Percentiles rank a stretch among this genome's conserved stretches.
Conservation (phyloP, 139 green algal species). For the Closterium sp. region DNA sequence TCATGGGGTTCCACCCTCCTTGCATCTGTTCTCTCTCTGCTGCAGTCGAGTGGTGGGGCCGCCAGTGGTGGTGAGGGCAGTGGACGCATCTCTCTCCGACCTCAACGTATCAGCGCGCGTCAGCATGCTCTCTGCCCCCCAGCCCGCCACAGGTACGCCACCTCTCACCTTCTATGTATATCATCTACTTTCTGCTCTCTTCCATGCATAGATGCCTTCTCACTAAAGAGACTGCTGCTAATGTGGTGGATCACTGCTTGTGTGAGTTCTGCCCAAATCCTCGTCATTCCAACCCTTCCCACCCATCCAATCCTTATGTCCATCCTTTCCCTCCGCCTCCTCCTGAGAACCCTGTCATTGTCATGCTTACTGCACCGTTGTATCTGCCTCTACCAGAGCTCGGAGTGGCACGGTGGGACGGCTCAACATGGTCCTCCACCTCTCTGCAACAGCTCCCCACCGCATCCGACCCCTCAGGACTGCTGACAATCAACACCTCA, state of each 20-base stretch:
- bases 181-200: background rate
- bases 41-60: background rate
- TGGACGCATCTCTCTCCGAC: background rate
- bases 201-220: background rate
- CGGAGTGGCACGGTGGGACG: background rate
- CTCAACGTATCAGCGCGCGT: background rate
- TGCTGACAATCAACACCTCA: background rate
- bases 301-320: background rate
- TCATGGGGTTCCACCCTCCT: background rate
- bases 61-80: background rate
- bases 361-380: no score
- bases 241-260: no score
- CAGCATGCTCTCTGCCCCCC: background rate
- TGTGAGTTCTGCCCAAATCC: no score
- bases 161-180: no score
- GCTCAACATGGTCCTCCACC: background rate
- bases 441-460: background rate
- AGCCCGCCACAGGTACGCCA: background rate
- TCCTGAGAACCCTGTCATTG: no score
- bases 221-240: no score
- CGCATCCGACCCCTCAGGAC: background rate
- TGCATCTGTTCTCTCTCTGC: background rate
- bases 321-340: no score
- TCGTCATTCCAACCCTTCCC: background rate
- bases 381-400: background rate